These are phyloP conservation scores for Thermothelomyces thermophilus DNA, from an alignment of 2,329 filamentous ascomycete genomes.

Conservation along the genomic window DNA sequence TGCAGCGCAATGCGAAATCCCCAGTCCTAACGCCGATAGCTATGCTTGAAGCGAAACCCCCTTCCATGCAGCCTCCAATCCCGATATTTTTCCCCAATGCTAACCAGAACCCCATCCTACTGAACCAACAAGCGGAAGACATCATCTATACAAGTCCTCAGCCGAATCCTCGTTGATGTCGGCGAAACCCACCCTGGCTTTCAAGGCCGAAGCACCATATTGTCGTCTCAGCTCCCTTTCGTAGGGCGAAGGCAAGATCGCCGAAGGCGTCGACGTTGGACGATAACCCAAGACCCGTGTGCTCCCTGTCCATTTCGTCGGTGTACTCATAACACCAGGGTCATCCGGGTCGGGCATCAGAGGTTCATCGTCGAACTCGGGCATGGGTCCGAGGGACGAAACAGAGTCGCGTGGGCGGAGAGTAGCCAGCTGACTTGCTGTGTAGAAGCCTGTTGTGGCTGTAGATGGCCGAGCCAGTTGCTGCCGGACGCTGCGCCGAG, in stretches of 20 bases:
- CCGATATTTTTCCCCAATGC: neutral
- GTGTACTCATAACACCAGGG: conserved; percentile 25
- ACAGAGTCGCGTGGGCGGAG: conserved; percentile 1
- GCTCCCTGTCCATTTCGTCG: conserved; percentile 20
- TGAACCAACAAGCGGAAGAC: neutral
- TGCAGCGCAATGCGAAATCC: conserved; percentile 3
- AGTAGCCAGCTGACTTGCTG: conserved; percentile 12
- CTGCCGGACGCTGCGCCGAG: conserved; percentile 20
- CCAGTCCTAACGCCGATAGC: neutral
- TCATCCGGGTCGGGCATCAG: conserved; percentile 17
- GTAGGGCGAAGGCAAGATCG: conserved; percentile 22
- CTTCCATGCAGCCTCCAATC: neutral
- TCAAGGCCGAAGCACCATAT: conserved; percentile 10
- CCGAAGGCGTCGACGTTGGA: conserved; percentile 23
- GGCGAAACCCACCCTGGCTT: conserved; percentile 18
- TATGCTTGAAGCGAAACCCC: neutral
- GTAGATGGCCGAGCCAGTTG: conserved; percentile 12
- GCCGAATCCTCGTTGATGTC: conserved; percentile 24
- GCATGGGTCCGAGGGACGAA: conserved; percentile 16
- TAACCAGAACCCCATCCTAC: neutral
- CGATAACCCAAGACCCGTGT: conserved; percentile 12
- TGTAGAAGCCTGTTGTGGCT: conserved; percentile 1
- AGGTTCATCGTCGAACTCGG: conserved; percentile 24
- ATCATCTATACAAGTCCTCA: conserved; percentile 10
- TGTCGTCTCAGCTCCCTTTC: conserved; percentile 22